Conservation (phyloP, 1,139 yeast genomes). For the Yamadazyma conglobata region DNA sequence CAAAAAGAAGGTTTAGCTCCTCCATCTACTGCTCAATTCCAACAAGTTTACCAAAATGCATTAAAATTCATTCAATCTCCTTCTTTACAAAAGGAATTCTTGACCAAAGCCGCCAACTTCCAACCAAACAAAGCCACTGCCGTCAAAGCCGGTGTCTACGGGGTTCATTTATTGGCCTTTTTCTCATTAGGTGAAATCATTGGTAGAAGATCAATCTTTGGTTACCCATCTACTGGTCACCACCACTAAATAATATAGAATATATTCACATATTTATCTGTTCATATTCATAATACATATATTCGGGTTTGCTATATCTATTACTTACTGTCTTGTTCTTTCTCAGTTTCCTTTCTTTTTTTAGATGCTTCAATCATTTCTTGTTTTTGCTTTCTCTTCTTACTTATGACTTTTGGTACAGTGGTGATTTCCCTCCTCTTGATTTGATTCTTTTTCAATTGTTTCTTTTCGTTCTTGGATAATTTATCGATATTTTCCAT, state of each 20-base stretch:
- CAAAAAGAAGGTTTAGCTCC: constrained; percentile 91
- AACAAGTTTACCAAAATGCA: constrained; percentile 62
- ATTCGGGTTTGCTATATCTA: constrained; percentile 1
- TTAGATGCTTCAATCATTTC: constrained; percentile 83
- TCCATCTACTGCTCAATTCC: constrained; percentile 76
- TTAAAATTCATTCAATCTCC: constrained; percentile 38
- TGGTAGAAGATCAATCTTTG: constrained; percentile 91
- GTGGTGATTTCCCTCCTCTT: constrained; percentile 80
- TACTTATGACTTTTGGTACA: constrained; percentile 68
- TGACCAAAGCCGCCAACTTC: constrained; percentile 41
- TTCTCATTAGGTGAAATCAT: constrained; percentile 94
- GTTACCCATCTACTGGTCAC: constrained; percentile 59
- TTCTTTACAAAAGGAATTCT: constrained; percentile 46
- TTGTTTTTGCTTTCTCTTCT: constrained; percentile 58
- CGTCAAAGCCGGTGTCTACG: constrained; percentile 69
- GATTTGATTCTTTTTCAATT: constrained; percentile 56
- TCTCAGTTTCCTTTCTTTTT: constrained; percentile 40
- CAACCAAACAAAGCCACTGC: constrained; percentile 55
- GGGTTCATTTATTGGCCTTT: constrained; percentile 83
- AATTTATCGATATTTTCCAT: constrained; percentile 74
- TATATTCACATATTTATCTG: constrained; percentile 1
- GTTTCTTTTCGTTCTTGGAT: constrained; percentile 61
- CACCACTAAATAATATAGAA: constrained; percentile 11
- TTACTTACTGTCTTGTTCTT: neutral
- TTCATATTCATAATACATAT: neutral